Base-by-base conservation (phyloP, 106 monocot species). In the Dioscorea dumetorum region DNA sequence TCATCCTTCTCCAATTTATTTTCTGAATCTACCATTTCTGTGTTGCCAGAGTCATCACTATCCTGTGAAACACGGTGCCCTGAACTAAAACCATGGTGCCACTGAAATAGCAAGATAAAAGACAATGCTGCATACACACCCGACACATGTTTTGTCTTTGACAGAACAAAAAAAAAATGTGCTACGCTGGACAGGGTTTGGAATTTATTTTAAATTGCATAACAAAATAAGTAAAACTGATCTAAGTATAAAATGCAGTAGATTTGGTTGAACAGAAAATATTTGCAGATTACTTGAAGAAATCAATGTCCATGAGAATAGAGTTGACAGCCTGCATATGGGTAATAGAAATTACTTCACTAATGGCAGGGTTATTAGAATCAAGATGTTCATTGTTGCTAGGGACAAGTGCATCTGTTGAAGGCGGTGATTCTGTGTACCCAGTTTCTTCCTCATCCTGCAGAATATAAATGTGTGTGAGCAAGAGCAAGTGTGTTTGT, bases 1-100 rank as follows among this genome's bases (percentile, higher is more conserved):
- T 72, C 65, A 41, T 24, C 65, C 15, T 60, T 64, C 41, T 76
- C 57, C 60, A 73, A 24, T 62, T 63, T 56, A 50, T 64, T 53
- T 18, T 53, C 33, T 16, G 64, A 20, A 69, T 63, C 68, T 22
- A 69, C 49, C 51, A 60, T 22, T 61, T 65, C 64, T 49, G 17
- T 32, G 48, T 52, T 68, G 53, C 12, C 50, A 60, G 69, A 5
- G 57, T 79, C 72, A 56, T 75, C 68, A n/a, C 72, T 76, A 22
- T 62, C 50, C 84, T 84, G 72, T 49, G 23, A 48, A 62, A 10
- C 41, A 41, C 10, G 41, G 41, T 41, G 41, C 9, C 1, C 41
- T 41, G 41, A 6, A 8, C 41, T 41, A 41, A 41, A 10, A 41
- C 41, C 2, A 8, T 8, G 41, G 41, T 41, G 9, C 41, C 41